Evolutionary conservation across 2,329 filamentous ascomycete species (phyloP), one percentile per base, ranked within the genome.

Genomic region (Fusarium sp.): DNA sequence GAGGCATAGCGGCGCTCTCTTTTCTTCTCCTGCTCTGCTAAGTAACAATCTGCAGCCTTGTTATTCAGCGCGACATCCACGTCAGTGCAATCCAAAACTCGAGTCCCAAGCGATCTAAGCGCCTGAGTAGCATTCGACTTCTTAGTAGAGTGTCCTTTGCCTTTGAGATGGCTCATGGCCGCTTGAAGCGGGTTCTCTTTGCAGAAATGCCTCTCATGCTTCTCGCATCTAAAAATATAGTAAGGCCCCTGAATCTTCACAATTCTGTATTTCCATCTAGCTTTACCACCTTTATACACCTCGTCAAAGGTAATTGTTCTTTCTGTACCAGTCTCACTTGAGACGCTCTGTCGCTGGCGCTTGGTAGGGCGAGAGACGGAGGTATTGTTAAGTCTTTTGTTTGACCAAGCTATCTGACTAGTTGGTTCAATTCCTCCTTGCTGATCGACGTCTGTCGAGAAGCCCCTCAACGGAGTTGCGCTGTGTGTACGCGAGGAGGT

Each of bases 71-170:
- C 0, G 14, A 22, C 7, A 11, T 2, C 1, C 5, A 1, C 1
- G 0, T 54, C 51, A 4, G 1, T 9, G 51, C 51, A 28, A 0
- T 1, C 0, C 14, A 39, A 8, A 0, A 54, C 51, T 3, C 5
- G 51, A 3, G 5, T 22, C 0, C 51, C 51, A 8, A 54, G 32
- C 10, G 3, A 54, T n/a, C 15, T 28, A 0, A 54, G 26, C 0
- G 51, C 35, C 15, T 51, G 48, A 24, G 22, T 11, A 14, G 30
- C 22, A 0, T 32, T 51, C 0, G 22, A 0, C 1, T 0, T 51
- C 28, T 51, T 51, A 1, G 0, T 1, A 8, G 48, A 10, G 22
- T 51, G 48, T 14, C 48, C 48, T 20, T 51, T 51, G 15, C 48
- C 51, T 8, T 54, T 54, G 0, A 54, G 7, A 7, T 54, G 51